Evolutionary conservation across 371 early-diverging fungal genomes (phyloP), one percentile per base, ranked within the genome.

Genomic region (Syncephalastrum contaminatum): DNA sequence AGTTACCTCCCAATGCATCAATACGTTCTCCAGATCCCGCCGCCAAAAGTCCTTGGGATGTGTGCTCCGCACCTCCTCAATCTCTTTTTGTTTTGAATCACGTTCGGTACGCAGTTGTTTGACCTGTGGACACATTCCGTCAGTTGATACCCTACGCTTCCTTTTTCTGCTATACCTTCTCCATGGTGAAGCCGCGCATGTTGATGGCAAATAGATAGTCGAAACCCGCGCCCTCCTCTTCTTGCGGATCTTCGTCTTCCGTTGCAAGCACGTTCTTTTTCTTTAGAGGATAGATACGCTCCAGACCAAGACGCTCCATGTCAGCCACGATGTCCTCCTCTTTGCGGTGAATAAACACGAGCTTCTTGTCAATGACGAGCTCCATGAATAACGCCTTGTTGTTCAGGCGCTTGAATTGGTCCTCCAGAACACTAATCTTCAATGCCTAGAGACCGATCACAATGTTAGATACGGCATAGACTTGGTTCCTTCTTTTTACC

Each of bases 181-280:
- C 96, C 50, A 66, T 63, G 1, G 99, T 99, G 58, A 99, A 83
- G 49, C 83, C 93, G 78, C 90, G 89, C 19, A 99, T 91, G 22
- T 93, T 90, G 92, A 99, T 97, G 13, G 80, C 70, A 51, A 99
- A 81, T 36, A 99, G 80, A 63, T 99, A 99, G 59, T 98, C 95
- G 64, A 85, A 99, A 21, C 91, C 95, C 19, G 67, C 59, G n/a
- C 51, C 54, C 2, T 51, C 60, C 12, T 54, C 58, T 15, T 45
- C 41, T n/a, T 51, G 48, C 7, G 13, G 36, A 30, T 43, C n/a
- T 78, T 76, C 77, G 13, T 77, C 82, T 13, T 76, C 79, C 14
- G 85, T 73, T 30, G 73, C 58, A 21, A 64, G 47, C 1, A 58
- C 54, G 20, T 62, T 71, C 14, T 66, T 63, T 46, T 75, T 65